A percentile compares a stretch with the other conserved stretches of the same genome.
These are phyloP conservation scores for Trichosporon sp. DNA, from an alignment of 1,284 basidiomycete species.

Conservation along the genomic window DNA sequence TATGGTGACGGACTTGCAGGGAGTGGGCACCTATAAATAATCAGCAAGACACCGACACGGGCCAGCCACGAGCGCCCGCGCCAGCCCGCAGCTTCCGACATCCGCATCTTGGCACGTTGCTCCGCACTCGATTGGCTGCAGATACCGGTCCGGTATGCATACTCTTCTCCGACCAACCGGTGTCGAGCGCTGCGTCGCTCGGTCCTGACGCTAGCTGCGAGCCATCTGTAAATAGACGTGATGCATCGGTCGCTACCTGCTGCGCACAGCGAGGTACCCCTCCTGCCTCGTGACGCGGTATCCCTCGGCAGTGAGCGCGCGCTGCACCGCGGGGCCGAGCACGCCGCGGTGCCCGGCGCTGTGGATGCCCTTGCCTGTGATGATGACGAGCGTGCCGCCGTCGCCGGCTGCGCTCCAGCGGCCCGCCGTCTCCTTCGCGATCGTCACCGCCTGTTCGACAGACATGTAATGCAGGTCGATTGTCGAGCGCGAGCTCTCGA, in stretches of 20 bases:
- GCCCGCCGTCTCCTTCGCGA: slow-evolving; percentile 31
- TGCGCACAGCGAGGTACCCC: slow-evolving; percentile 42
- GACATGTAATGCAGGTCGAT: slow-evolving; percentile 36
- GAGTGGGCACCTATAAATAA: background rate
- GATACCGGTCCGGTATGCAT: background rate
- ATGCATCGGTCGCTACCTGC: slow-evolving; percentile 6
- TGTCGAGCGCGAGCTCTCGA: slow-evolving; percentile 5
- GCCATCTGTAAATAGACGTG: background rate
- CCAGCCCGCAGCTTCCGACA: background rate
- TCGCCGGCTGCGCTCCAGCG: slow-evolving; percentile 51
- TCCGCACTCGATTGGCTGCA: background rate
- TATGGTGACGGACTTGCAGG: background rate
- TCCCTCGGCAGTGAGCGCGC: slow-evolving; percentile 34
- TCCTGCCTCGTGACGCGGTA: slow-evolving; percentile 39
- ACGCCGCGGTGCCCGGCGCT: slow-evolving; percentile 39
- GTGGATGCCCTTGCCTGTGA: slow-evolving; percentile 47
- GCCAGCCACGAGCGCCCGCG: background rate
- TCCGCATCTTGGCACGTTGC: background rate
- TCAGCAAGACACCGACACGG: background rate
- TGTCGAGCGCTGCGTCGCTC: background rate
- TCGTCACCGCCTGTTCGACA: slow-evolving; percentile 33
- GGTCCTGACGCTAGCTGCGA: background rate
- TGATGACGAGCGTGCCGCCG: slow-evolving; percentile 25
- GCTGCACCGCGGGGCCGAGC: slow-evolving; percentile 41
- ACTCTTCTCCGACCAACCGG: background rate